A percentile compares a stretch with the other conserved stretches of the same genome.
Conservation (phyloP, 192 early-diverging fungal genomes). For the Borealophlyctis nickersoniae region DNA sequence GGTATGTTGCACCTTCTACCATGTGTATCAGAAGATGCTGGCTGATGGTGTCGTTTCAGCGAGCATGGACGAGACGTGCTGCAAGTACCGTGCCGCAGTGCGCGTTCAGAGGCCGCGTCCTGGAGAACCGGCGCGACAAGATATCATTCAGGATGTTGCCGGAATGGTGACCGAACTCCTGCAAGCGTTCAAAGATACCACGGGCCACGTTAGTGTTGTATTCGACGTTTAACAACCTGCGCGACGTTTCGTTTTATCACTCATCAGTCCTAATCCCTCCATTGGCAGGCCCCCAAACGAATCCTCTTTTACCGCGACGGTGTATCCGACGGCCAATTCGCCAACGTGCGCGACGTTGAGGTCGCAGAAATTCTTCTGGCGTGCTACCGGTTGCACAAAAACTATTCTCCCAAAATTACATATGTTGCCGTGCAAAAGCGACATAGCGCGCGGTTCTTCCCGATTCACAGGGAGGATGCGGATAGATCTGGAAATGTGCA, state of each 20-base stretch:
- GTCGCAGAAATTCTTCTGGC: slow-evolving; percentile 47
- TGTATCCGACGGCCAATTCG: slow-evolving; percentile 56
- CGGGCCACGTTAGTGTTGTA: too few relatives aligned
- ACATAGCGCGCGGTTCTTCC: slow-evolving; percentile 69
- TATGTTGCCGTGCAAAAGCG: slow-evolving; percentile 56
- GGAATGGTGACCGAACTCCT: slow-evolving; percentile 41
- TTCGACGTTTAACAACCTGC: slow-evolving; percentile 32
- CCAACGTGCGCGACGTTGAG: slow-evolving; percentile 44
- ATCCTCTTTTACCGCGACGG: slow-evolving; percentile 67
- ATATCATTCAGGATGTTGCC: slow-evolving; percentile 45
- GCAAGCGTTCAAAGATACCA: slow-evolving; percentile 11
- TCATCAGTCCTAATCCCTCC: too few relatives aligned
- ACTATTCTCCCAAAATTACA: slow-evolving; percentile 33
- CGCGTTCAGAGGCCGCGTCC: slow-evolving; percentile 38
- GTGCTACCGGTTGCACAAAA: slow-evolving; percentile 26
- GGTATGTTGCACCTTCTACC: slow-evolving; percentile 7
- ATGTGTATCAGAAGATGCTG: too few relatives aligned
- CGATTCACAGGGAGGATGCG: slow-evolving; percentile 49
- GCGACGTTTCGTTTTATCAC: slow-evolving; percentile 23
- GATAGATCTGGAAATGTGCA: slow-evolving; percentile 77
- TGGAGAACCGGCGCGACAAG: slow-evolving; percentile 48
- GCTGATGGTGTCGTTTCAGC: too few relatives aligned
- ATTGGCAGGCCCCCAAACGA: slow-evolving; percentile 37
- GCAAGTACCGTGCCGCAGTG: slow-evolving; percentile 38
- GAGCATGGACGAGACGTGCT: slow-evolving; percentile 17